Evolutionary conservation across 192 early-diverging fungal species (phyloP).

Genomic region (Gamsiella multidivaricata): DNA sequence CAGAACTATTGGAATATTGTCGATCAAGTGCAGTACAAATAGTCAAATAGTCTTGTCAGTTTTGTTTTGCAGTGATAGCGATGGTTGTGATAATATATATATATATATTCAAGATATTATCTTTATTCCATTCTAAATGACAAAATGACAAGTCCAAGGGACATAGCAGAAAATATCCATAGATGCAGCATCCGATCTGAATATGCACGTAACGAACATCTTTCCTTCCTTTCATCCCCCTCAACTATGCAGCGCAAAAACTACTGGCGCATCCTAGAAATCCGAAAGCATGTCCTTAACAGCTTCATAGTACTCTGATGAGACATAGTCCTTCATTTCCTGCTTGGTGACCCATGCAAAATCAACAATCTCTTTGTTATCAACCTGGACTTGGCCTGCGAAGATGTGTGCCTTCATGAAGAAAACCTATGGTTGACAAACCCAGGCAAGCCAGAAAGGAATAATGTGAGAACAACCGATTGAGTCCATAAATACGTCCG

Average conservation of each 20-base stretch:
- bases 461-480: background rate
- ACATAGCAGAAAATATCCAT: no score
- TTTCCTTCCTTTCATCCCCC: background rate
- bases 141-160: conserved; percentile 7
- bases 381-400: conserved; percentile 74
- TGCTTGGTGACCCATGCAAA: conserved; percentile 82
- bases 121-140: conserved; percentile 9
- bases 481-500: no score
- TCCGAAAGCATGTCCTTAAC: conserved; percentile 66
- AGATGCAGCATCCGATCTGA: no score
- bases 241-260: no score
- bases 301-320: conserved; percentile 60
- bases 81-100: no score
- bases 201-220: background rate
- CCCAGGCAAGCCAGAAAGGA: background rate
- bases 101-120: background rate
- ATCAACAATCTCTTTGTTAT: conserved; percentile 68
- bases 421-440: conserved; percentile 76
- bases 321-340: conserved; percentile 67
- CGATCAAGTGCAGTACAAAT: conserved; percentile 32
- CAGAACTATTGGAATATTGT: conserved; percentile 46
- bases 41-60: background rate
- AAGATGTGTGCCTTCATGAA: conserved; percentile 89
- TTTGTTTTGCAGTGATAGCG: background rate
- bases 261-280: no score